A percentile compares a stretch with the other conserved stretches of the same genome.
These are phyloP conservation scores for Penicillium verhagenii DNA, from an alignment of 495 filamentous ascomycete species.

Conservation along the genomic window DNA sequence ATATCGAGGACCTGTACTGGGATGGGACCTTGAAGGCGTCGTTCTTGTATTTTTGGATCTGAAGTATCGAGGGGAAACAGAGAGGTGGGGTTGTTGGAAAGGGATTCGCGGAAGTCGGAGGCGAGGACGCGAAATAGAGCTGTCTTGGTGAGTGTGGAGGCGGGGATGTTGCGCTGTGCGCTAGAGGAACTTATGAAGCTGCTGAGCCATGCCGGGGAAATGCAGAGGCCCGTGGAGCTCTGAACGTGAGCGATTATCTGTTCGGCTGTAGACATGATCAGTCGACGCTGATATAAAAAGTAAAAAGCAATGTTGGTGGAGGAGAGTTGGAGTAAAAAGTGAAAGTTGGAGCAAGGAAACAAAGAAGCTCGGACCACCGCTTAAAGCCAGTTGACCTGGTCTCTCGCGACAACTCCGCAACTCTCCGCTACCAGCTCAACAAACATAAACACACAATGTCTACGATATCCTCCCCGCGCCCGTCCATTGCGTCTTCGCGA, in stretches of 20 bases:
- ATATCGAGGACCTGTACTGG: slow-evolving; percentile 81
- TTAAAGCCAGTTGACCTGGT: slow-evolving; percentile 24
- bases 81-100: slow-evolving; percentile 46
- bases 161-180: slow-evolving; percentile 55
- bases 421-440: slow-evolving; percentile 8
- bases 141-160: slow-evolving; percentile 72
- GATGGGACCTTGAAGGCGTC: slow-evolving; percentile 55
- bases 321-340: neutral
- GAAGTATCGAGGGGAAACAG: slow-evolving; percentile 59
- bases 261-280: slow-evolving; percentile 36
- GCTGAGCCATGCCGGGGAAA: slow-evolving; percentile 45
- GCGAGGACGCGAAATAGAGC: slow-evolving; percentile 77
- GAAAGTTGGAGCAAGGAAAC: slow-evolving; percentile 4
- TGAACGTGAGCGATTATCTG: slow-evolving; percentile 46
- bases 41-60: slow-evolving; percentile 52
- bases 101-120: slow-evolving; percentile 67
- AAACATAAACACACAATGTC: slow-evolving; percentile 57
- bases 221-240: slow-evolving; percentile 41
- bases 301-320: neutral
- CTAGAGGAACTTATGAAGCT: slow-evolving; percentile 37
- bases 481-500: slow-evolving; percentile 66
- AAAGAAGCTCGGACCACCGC: slow-evolving; percentile 32
- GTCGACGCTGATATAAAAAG: neutral
- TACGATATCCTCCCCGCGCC: slow-evolving; percentile 69
- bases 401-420: slow-evolving; percentile 1